These are phyloP conservation scores for Penicillium tannophilum DNA, from an alignment of 495 filamentous ascomycete genomes.

Conservation along the genomic window DNA sequence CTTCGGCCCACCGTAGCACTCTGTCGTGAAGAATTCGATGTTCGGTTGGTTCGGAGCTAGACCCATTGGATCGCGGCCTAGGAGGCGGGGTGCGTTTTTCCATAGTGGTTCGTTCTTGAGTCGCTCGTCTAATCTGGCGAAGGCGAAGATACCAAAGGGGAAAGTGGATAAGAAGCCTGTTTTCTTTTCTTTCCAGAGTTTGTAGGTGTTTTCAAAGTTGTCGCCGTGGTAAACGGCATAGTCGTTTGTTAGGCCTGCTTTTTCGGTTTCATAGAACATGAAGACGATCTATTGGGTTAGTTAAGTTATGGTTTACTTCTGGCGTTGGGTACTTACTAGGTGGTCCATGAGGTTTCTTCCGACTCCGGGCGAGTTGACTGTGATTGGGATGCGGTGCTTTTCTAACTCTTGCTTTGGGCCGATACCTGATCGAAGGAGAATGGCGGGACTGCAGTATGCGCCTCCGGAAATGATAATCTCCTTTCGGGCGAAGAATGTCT, in stretches of 20 bases:
- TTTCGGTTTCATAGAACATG: slow-evolving; percentile 52
- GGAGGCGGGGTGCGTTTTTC: slow-evolving; percentile 39
- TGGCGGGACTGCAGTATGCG: slow-evolving; percentile 58
- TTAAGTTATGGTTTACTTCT: neutral
- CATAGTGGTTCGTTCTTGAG: slow-evolving; percentile 46
- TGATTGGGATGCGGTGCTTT: slow-evolving; percentile 48
- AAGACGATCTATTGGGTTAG: slow-evolving; percentile 28
- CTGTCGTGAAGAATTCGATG: slow-evolving; percentile 54
- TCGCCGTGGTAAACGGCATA: slow-evolving; percentile 41
- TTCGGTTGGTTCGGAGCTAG: slow-evolving; percentile 50
- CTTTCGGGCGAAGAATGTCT: slow-evolving; percentile 31
- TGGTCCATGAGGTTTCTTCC: slow-evolving; percentile 60
- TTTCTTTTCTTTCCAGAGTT: slow-evolving; percentile 52
- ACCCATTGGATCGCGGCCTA: slow-evolving; percentile 55
- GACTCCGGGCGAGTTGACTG: slow-evolving; percentile 54
- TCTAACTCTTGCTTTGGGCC: slow-evolving; percentile 51
- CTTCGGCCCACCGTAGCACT: slow-evolving; percentile 55
- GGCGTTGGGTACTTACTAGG: slow-evolving; percentile 22
- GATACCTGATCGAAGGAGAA: slow-evolving; percentile 58
- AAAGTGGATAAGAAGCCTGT: slow-evolving; percentile 52
- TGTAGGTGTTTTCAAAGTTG: slow-evolving; percentile 41
- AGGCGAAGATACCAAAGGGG: slow-evolving; percentile 58
- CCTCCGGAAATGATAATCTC: slow-evolving; percentile 58
- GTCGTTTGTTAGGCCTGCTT: slow-evolving; percentile 46
- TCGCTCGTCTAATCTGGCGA: slow-evolving; percentile 52